Percentiles rank a stretch among this genome's conserved stretches.
Conservation (phyloP, 2,329 filamentous ascomycete genomes). For the Alternaria postmessia region DNA sequence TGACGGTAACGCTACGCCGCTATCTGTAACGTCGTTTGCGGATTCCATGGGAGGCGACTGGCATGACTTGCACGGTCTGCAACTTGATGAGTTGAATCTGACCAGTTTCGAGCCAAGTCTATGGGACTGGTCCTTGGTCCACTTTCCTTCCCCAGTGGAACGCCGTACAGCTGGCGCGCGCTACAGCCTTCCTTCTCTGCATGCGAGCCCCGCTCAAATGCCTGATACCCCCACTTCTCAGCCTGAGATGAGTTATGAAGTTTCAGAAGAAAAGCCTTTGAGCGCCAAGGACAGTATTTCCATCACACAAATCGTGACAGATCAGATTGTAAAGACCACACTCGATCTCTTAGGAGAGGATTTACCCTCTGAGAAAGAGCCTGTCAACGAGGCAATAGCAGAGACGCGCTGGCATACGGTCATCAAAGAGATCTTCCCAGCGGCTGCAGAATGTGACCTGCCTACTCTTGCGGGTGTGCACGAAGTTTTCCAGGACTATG, state of each 20-base stretch:
- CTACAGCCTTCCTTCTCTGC: slow-evolving; percentile 41
- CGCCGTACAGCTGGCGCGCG: slow-evolving; percentile 27
- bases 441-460: slow-evolving; percentile 44
- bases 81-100: slow-evolving; percentile 41
- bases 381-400: slow-evolving; percentile 20
- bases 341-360: slow-evolving; percentile 44
- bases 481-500: slow-evolving; percentile 55
- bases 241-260: slow-evolving; percentile 35
- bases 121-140: slow-evolving; percentile 50
- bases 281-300: slow-evolving; percentile 69
- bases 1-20: slow-evolving; percentile 47
- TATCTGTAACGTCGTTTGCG: slow-evolving; percentile 47
- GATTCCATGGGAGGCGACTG: slow-evolving; percentile 44
- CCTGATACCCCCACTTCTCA: slow-evolving; percentile 48
- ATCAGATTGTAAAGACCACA: slow-evolving; percentile 69
- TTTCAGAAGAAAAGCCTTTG: slow-evolving; percentile 38
- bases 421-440: slow-evolving; percentile 43
- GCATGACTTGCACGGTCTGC: slow-evolving; percentile 35
- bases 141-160: slow-evolving; percentile 39
- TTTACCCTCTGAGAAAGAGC: neutral
- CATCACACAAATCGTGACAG: slow-evolving; percentile 74
- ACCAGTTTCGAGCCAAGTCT: slow-evolving; percentile 42
- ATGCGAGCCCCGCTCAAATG: slow-evolving; percentile 32
- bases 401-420: slow-evolving; percentile 33
- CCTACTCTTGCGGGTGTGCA: slow-evolving; percentile 48